Evolutionary conservation across 768 basidiomycete species (phyloP).

Genomic region (Candolleomyces aberdarensis): DNA sequence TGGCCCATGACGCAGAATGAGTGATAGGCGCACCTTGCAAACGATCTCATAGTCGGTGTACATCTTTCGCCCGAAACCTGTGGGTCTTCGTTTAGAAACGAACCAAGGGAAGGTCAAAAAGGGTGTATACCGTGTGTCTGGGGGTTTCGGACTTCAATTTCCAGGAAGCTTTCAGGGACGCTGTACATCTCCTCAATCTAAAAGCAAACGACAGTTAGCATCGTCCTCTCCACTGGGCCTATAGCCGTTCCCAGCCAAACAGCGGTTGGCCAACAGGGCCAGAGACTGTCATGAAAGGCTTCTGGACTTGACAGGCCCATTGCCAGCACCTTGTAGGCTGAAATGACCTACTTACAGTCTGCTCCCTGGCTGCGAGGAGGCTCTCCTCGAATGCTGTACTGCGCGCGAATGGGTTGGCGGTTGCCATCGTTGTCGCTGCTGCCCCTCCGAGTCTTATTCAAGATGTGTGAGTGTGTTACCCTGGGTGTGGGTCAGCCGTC

Average conservation of each 20-base stretch:
- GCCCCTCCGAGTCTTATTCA: not conserved
- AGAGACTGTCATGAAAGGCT: not conserved
- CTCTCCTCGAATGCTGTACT: conserved; percentile 55
- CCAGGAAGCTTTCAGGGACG: conserved; percentile 93
- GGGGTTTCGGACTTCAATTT: conserved; percentile 96
- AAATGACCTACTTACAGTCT: conserved; percentile 44
- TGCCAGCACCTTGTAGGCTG: conserved; percentile 16
- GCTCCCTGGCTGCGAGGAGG: conserved; percentile 47
- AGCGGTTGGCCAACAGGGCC: not conserved
- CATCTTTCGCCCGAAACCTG: conserved; percentile 97
- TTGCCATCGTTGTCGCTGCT: conserved; percentile 1
- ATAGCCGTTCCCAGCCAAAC: too few species aligned
- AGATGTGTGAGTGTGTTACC: not conserved
- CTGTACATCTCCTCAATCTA: conserved; percentile 99
- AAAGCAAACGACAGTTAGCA: conserved; percentile 3
- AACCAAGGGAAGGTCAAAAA: not conserved
- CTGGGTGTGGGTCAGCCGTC: not conserved
- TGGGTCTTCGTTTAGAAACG: conserved; percentile 2
- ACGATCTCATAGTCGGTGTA: conserved; percentile 99
- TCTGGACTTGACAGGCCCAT: not conserved
- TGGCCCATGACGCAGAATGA: conserved; percentile 2
- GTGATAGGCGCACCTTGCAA: conserved; percentile 67
- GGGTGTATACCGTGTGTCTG: conserved; percentile 81
- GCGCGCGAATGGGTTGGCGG: conserved; percentile 51
- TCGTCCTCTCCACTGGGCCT: not conserved